Evolutionary conservation across 139 green algal genomes (phyloP).

Genomic region (Parachlorella kessleri): DNA sequence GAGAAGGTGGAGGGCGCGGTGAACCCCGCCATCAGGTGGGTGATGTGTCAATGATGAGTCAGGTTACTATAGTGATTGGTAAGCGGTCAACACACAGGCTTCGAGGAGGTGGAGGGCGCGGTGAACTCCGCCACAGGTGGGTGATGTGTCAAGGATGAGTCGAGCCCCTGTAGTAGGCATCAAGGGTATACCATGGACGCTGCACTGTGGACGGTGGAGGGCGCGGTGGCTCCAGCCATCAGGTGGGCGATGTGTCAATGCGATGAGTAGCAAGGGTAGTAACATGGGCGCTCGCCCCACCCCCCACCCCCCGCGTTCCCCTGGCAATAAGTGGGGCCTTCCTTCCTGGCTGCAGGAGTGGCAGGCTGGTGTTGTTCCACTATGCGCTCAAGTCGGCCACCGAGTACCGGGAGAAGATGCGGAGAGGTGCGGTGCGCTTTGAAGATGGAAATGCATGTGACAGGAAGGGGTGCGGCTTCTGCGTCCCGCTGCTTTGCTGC

Average conservation of each 20-base stretch:
- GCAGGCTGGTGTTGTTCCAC: constrained; percentile 18
- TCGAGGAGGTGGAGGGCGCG: background rate
- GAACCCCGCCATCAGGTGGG: background rate
- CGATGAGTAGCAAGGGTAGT: too few relatives aligned
- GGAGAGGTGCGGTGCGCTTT: background rate
- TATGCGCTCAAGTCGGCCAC: constrained; percentile 20
- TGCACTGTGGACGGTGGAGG: background rate
- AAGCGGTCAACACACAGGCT: constrained; percentile 5
- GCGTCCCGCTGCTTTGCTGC: background rate
- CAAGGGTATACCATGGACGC: background rate
- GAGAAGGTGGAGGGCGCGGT: background rate
- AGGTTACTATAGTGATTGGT: too few relatives aligned
- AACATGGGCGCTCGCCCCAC: too few relatives aligned
- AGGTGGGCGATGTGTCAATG: too few relatives aligned
- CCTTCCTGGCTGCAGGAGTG: too few relatives aligned
- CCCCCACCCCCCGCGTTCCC: too few relatives aligned
- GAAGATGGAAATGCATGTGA: background rate
- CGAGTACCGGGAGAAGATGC: constrained; percentile 32
- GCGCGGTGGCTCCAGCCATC: background rate
- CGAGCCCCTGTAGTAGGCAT: too few relatives aligned
- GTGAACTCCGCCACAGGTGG: background rate
- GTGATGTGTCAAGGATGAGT: too few relatives aligned
- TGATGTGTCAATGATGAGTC: too few relatives aligned
- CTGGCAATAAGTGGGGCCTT: too few relatives aligned
- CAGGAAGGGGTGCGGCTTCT: background rate